Conservation (phyloP, 805 yeast species). For the Lipomyces spencermartinsiae region DNA sequence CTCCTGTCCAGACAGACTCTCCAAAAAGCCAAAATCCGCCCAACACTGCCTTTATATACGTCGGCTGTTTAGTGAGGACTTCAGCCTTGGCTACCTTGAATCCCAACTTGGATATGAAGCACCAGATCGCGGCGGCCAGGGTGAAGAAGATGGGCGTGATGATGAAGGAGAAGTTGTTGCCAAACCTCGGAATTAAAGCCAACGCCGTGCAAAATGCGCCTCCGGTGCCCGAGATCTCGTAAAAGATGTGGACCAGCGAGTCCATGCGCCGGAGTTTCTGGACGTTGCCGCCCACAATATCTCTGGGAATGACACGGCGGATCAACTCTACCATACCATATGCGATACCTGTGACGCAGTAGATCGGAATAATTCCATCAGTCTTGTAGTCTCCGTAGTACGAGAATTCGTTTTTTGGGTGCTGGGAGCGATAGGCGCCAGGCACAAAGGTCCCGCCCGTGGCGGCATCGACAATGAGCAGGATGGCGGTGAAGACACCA, state of each 20-base stretch:
- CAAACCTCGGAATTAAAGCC: neutral
- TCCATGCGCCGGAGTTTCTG: neutral
- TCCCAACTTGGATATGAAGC: neutral
- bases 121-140: neutral
- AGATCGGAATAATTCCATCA: neutral
- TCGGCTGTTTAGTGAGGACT: neutral
- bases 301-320: constrained; percentile 2
- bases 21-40: constrained; percentile 1
- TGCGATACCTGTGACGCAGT: neutral
- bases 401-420: neutral
- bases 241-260: too few relatives aligned
- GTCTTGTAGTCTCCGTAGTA: constrained; percentile 1
- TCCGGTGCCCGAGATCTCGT: neutral
- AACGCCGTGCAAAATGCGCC: constrained; percentile 1
- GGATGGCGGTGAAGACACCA: neutral
- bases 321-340: neutral
- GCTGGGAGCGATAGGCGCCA: neutral
- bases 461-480: constrained; percentile 3
- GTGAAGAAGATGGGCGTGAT: constrained; percentile 4
- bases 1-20: constrained; percentile 1
- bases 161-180: constrained; percentile 1
- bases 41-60: neutral
- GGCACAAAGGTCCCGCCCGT: neutral
- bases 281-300: neutral
- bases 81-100: neutral